phyloP scores from a whole-genome alignment of 257 asterid species.

The Hygrophila difformis region DNA sequence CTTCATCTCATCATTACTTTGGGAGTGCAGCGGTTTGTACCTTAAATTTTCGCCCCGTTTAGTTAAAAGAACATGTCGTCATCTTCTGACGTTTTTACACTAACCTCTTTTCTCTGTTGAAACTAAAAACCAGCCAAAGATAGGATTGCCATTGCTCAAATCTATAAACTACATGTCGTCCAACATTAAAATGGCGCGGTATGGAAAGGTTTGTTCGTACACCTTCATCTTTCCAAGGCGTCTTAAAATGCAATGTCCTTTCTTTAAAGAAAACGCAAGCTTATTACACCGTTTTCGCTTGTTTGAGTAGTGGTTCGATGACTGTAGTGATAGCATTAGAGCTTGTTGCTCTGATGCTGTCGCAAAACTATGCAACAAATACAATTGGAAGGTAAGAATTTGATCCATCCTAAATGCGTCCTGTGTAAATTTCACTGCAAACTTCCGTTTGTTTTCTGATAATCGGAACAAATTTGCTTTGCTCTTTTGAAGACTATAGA shows the following conservation, averaged over 20 bases:
- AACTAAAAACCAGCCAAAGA: slow-evolving; percentile 41
- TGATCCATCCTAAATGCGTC: too few relatives aligned
- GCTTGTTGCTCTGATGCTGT: slow-evolving; percentile 57
- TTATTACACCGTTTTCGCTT: background rate
- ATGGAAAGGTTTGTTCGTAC: slow-evolving; percentile 59
- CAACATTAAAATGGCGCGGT: slow-evolving; percentile 59
- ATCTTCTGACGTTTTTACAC: background rate
- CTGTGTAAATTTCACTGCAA: too few relatives aligned
- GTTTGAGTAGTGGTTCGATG: slow-evolving; percentile 73
- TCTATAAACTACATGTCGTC: slow-evolving; percentile 29
- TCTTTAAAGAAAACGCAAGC: background rate
- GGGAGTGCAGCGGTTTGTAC: slow-evolving; percentile 25
- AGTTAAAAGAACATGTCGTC: background rate
- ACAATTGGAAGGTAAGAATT: slow-evolving; percentile 68
- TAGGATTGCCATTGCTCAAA: slow-evolving; percentile 53
- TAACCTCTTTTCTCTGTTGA: background rate
- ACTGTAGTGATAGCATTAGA: slow-evolving; percentile 63
- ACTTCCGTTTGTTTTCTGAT: background rate
- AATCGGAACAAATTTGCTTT: background rate
- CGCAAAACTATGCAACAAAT: slow-evolving; percentile 36
- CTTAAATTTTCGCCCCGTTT: background rate
- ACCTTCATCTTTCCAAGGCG: background rate
- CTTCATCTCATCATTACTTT: slow-evolving; percentile 24
- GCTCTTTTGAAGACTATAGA: slow-evolving; percentile 41
- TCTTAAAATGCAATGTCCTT: background rate